Evolutionary conservation across 192 early-diverging fungal genomes (phyloP), one percentile per base, ranked within the genome.

Genomic region (Coemansia erecta): DNA sequence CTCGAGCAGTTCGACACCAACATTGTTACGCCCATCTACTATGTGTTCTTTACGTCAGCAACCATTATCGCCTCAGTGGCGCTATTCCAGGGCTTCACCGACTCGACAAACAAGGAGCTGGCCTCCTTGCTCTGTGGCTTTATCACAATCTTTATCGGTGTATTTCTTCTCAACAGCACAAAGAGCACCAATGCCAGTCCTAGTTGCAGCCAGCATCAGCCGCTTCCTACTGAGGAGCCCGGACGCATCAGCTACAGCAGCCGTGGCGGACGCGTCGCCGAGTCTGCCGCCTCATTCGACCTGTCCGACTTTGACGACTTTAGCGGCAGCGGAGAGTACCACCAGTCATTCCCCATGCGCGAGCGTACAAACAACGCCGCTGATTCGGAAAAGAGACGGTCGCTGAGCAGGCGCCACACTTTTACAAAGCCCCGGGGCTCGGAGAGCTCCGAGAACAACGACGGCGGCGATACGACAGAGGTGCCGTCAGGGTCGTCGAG

Each of bases 21-120:
- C 66, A 70, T 92, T 22, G 90, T 92, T 39, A 91, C 85, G 61
- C 86, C 89, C 53, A 90, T 98, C 61, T 98, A 98, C 82, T 98
- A 92, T 62, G 95, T 98, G 17, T 90, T 91, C 58, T 98, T 98
- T 70, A 98, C 93, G 45, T 93, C 93, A 13, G 91, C 93, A 14
- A 98, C 95, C 0, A 93, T 98, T 52, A 70, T 90, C 14, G 92
- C 92, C 3, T 94, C 93, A 0, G 86, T 92, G 9, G 88, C 94
- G 33, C 83, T 97, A 17, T 94, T 90, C 75, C 88, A 91, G 64
- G 95, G 93, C 21, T 91, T 93, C 66, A 85, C 88, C 60, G 87
- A 88, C 43, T 81, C 84, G 4, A 80, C 79, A 37, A 81, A 81
- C 21, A 85, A 89, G 13, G 89, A 93, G 73, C 82, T 93, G 61